Evolutionary conservation across 2,329 filamentous ascomycete species (phyloP).

Genomic region (Aspergillus awamori): DNA sequence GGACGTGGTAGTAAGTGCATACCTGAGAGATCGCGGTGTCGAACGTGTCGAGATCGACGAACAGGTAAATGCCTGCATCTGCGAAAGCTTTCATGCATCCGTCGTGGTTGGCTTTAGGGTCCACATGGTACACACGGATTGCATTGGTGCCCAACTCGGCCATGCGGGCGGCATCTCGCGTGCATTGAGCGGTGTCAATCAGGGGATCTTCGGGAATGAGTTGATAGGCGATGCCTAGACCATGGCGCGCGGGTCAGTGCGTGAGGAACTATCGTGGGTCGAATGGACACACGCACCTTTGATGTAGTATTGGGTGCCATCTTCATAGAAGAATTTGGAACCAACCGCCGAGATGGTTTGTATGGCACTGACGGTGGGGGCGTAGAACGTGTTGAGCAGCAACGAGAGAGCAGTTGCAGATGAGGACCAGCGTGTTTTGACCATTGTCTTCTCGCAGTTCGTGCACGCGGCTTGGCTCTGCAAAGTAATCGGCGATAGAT

Average conservation of each 20-base stretch:
- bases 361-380: constrained; percentile 45
- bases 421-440: background rate
- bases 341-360: constrained; percentile 65
- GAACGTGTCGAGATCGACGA: constrained; percentile 72
- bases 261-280: constrained; percentile 2
- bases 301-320: constrained; percentile 81
- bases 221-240: constrained; percentile 71
- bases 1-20: constrained; percentile 3
- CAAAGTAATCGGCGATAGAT: background rate
- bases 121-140: constrained; percentile 87
- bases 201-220: constrained; percentile 73
- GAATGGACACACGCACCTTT: constrained; percentile 62
- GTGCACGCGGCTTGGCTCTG: background rate
- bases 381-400: constrained; percentile 33
- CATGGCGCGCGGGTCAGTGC: constrained; percentile 10
- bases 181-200: constrained; percentile 73
- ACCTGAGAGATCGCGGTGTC: constrained; percentile 49
- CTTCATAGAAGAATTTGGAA: constrained; percentile 81
- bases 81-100: constrained; percentile 81
- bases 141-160: constrained; percentile 77
- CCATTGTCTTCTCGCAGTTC: background rate
- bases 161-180: constrained; percentile 75
- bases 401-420: constrained; percentile 13
- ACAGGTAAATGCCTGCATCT: constrained; percentile 78
- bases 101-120: constrained; percentile 69